Evolutionary conservation across 2,329 filamentous ascomycete species (phyloP), one percentile per base, ranked within the genome.

Genomic region (Chrysoporthe puriensis): DNA sequence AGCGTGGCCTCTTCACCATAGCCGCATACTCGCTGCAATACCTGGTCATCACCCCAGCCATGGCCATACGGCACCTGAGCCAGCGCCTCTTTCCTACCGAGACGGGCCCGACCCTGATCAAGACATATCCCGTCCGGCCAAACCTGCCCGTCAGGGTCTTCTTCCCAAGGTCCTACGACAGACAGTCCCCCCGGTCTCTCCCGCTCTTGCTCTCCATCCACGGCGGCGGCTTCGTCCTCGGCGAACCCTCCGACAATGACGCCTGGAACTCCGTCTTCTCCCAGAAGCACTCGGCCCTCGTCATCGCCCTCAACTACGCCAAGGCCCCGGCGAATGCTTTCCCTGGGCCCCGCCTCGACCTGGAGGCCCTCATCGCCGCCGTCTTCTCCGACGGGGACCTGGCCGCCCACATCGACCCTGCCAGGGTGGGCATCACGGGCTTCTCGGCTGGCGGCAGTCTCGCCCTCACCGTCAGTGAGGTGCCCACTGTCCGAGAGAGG

Each of bases 391-490:
- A 86, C 73, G 18, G 71, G 0, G 71, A 75, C 0, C 78, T 87
- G 0, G 81, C 82, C 8, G 58, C 66, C 16, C 62, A 67, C 7
- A 78, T 86, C 69, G 82, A 86, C 73, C 70, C 72, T 8, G 63
- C 70, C 2, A 75, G 75, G 36, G 77, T 86, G 4, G 79, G 79
- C 0, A 70, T 86, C 1, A 78, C 75, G 2, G 85, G 85, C 16
- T 86, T 83, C 75, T 84, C 82, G 42, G 84, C 84, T 0, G 85
- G 85, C 32, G 85, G 79, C 1, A 86, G 84, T 72, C 76, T 87
- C 0, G 70, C 79, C 1, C 74, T 86, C 1, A 73, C 78, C 18
- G 79, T 78, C 0, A 72, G 78, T 14, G 81, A 84, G 71, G 71
- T 81, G 18, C 77, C 78, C 0, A 73, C 71, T 14, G 71, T 85